Evolutionary conservation across 805 yeast genomes (phyloP).

Genomic region (Metschnikowia rubicola): DNA sequence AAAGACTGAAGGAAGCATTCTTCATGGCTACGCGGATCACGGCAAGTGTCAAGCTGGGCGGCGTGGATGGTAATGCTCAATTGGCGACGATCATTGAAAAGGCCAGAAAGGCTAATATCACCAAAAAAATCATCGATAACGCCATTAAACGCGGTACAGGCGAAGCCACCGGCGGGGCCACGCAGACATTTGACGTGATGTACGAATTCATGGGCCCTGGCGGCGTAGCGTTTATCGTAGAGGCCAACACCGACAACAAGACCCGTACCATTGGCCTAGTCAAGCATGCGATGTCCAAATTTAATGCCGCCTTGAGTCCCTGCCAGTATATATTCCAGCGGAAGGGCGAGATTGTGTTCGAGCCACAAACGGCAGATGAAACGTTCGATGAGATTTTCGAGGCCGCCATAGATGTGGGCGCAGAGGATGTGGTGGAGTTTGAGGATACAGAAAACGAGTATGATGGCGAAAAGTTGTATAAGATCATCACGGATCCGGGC

Average conservation of each 20-base stretch:
- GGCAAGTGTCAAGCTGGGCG: slow-evolving; percentile 72
- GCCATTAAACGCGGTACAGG: slow-evolving; percentile 87
- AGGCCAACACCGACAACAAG: slow-evolving; percentile 86
- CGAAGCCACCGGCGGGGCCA: slow-evolving; percentile 46
- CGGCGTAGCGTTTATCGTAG: slow-evolving; percentile 81
- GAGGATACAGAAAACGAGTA: slow-evolving; percentile 42
- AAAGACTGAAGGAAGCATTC: slow-evolving; percentile 63
- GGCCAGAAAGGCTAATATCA: slow-evolving; percentile 72
- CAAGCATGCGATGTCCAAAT: slow-evolving; percentile 69
- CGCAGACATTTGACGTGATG: slow-evolving; percentile 42
- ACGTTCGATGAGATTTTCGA: slow-evolving; percentile 70
- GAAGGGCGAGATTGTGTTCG: slow-evolving; percentile 67
- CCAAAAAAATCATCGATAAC: slow-evolving; percentile 80
- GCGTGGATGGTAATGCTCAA: slow-evolving; percentile 59
- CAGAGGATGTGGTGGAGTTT: slow-evolving; percentile 69
- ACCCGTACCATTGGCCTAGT: slow-evolving; percentile 75
- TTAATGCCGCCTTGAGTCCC: slow-evolving; percentile 70
- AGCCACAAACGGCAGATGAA: slow-evolving; percentile 31
- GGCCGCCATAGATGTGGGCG: slow-evolving; percentile 69
- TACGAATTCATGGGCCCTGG: slow-evolving; percentile 95
- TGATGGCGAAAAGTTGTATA: slow-evolving; percentile 29
- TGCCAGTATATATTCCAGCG: slow-evolving; percentile 73
- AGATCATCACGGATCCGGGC: slow-evolving; percentile 60
- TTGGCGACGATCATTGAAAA: slow-evolving; percentile 71
- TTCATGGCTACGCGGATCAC: slow-evolving; percentile 71